Percentiles rank a stretch among this genome's conserved stretches.
Evolutionary conservation across 139 green algal genomes (phyloP).

Genomic region (Chlamydomonas sp.): DNA sequence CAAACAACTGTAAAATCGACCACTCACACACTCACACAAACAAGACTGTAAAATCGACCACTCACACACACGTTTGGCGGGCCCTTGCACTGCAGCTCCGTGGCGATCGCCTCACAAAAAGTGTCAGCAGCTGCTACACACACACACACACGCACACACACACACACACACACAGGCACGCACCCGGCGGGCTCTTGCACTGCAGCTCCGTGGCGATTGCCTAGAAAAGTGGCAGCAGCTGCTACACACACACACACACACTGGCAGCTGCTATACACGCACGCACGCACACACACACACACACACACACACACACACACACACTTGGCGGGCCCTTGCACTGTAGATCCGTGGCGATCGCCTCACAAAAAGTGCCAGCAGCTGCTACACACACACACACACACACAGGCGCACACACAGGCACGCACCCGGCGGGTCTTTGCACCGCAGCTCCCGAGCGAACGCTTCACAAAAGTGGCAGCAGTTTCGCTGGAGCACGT

Average conservation of each 20-base stretch:
- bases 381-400: no score
- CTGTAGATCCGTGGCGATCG: constrained; percentile 2
- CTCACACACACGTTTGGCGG: no score
- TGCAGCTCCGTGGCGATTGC: constrained; percentile 1
- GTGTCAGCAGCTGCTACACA: not conserved
- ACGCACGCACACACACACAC: not conserved
- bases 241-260: constrained; percentile 4
- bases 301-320: not conserved
- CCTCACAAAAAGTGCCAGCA: not conserved
- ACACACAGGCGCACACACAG: not conserved
- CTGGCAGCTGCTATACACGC: not conserved
- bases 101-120: not conserved
- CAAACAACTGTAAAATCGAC: no score
- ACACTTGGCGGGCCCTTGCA: constrained; percentile 15
- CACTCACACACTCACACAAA: no score
- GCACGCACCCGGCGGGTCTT: constrained; percentile 24
- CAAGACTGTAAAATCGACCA: no score
- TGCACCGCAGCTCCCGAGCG: constrained; percentile 35
- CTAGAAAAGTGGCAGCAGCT: no score
- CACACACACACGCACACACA: no score
- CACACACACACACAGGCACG: no score
- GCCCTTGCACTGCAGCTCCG: not conserved
- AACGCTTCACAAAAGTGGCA: constrained; percentile 73
- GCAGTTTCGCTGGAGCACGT: constrained; percentile 66
- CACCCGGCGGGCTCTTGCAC: not conserved